These are phyloP conservation scores for Polygonum aviculare DNA, from an alignment of 148 eudicot genomes.

Conservation along the genomic window DNA sequence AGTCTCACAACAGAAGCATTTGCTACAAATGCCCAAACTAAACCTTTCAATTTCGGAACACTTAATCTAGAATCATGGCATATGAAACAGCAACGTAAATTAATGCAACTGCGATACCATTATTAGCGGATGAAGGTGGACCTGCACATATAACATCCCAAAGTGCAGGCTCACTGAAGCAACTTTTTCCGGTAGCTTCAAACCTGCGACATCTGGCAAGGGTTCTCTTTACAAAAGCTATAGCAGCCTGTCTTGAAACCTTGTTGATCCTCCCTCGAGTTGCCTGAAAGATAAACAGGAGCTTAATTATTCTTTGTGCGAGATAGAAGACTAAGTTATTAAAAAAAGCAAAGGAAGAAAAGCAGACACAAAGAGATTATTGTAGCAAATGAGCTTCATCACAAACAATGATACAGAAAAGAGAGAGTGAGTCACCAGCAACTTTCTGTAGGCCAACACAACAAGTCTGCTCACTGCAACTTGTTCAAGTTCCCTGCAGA, in stretches of 20 bases:
- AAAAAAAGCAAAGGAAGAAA: neutral
- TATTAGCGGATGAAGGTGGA: constrained; percentile 28
- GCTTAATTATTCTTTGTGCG: neutral
- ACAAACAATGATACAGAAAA: neutral
- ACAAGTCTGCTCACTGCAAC: constrained; percentile 66
- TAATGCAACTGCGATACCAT: constrained; percentile 1
- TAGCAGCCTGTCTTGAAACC: constrained; percentile 70
- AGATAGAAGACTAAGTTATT: neutral
- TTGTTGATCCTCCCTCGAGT: constrained; percentile 64
- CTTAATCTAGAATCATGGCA: neutral
- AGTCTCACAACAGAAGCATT: too few relatives aligned
- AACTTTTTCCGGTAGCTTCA: constrained; percentile 63
- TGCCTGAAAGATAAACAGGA: constrained; percentile 33
- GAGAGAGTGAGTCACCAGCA: constrained; percentile 39
- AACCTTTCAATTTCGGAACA: neutral
- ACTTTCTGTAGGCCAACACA: constrained; percentile 70
- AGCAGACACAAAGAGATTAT: neutral
- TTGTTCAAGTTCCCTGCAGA: constrained; percentile 63
- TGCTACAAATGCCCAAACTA: too few relatives aligned
- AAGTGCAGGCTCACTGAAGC: constrained; percentile 67
- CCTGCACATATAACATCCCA: constrained; percentile 47
- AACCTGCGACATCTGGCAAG: constrained; percentile 60
- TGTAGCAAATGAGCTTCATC: neutral
- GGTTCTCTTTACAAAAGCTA: constrained; percentile 74
- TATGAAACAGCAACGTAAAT: neutral